Base-by-base conservation (phyloP, 768 basidiomycete genomes). In the Tulasnella calospora region DNA sequence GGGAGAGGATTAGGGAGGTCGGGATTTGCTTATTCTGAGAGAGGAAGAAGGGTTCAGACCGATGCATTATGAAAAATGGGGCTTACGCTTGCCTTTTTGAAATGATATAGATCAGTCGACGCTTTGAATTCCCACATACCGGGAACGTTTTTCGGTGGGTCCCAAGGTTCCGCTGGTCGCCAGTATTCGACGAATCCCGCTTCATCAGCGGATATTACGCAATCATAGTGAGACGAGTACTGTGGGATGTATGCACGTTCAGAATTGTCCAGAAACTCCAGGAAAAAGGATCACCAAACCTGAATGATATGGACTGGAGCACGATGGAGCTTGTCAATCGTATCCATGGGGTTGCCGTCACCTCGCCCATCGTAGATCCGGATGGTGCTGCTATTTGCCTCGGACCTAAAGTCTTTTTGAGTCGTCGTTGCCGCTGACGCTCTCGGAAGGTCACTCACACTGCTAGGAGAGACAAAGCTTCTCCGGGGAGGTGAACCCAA, bases 171-270 rank as follows among this genome's bases (percentile, higher is more conserved):
- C 12, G 83, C 84, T 0, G 97, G 96, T 82, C 91, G 90, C 98
- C 98, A 99, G 83, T 96, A 98, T 84, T 99, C 98, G 40, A 99
- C 85, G 82, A 99, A 98, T 0, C 98, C 98, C 15, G 89, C 90
- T 84, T 98, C 93, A 81, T 99, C 98, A 2, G 95, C 94, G 19
- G 96, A 98, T 36, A 99, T 88, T 23, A 99, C 96, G 13, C 92
- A 92, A 83, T 98, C 92, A 83, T 93, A 96, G 80, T 88, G 89
- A 81, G 96, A 92, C 78, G 94, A 94, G 86, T 95, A 99, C 96
- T 99, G 36, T 72, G 4, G 3, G n/a, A 30, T 1, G 27, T 72
- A 27, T 44, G 41, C 44, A 21, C 35, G n/a, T n/a, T 51, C 47
- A 80, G 41, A 35, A 72, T 35, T 17, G 46, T 40, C 30, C 40